These are phyloP conservation scores for Alnus glutinosa DNA, from an alignment of 306 rosid species.

Conservation along the genomic window DNA sequence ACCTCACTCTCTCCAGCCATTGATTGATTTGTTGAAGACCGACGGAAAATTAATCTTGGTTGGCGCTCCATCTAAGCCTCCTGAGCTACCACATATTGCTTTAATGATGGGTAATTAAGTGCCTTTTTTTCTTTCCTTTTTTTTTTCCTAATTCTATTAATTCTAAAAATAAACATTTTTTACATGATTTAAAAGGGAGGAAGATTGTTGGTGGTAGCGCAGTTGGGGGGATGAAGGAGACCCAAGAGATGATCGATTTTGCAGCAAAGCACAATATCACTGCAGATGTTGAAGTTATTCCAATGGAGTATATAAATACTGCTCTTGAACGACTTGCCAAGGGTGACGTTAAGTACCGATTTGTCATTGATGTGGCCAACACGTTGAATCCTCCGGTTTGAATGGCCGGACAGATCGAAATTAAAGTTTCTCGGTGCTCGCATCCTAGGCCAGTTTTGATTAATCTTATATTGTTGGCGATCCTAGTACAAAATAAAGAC, in stretches of 20 bases:
- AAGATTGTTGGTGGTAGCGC: conserved; percentile 36
- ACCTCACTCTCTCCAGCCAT: background rate
- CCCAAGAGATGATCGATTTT: conserved; percentile 42
- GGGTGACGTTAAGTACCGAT: conserved; percentile 38
- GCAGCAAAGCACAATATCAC: conserved; percentile 35
- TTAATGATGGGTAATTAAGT: background rate
- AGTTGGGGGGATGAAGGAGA: conserved; percentile 33
- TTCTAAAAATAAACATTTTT: background rate
- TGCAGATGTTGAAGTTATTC: conserved; percentile 34
- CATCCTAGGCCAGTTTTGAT: no score
- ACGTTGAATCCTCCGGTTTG: conserved; percentile 1
- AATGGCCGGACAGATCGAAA: background rate
- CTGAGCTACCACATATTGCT: background rate
- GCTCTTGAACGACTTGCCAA: conserved; percentile 34
- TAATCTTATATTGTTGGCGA: no score
- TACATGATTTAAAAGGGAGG: conserved; percentile 22
- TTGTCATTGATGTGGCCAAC: conserved; percentile 43
- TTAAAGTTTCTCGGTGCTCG: no score
- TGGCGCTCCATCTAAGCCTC: background rate
- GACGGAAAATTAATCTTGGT: background rate
- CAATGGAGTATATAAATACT: conserved; percentile 38
- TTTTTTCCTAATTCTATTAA: background rate
- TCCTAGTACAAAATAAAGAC: no score
- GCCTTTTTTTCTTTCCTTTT: no score
- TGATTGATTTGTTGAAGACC: background rate